These are phyloP conservation scores for Aspergillus pseudoviridinutans DNA, from an alignment of 2,329 filamentous ascomycete genomes.

Conservation along the genomic window DNA sequence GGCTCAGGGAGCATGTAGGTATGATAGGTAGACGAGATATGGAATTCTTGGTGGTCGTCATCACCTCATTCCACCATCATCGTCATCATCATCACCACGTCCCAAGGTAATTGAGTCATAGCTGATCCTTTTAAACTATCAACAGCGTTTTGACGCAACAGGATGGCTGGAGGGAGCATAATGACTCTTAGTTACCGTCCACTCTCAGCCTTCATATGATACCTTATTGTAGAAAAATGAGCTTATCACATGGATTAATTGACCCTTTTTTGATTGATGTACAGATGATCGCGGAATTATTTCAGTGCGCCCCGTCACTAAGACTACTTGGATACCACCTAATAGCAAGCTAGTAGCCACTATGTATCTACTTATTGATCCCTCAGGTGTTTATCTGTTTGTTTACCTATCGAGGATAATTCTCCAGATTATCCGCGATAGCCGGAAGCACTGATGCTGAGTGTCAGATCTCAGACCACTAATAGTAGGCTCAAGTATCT, in stretches of 20 bases:
- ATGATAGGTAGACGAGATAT: not conserved
- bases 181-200: not conserved
- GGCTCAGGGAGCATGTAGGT: not conserved
- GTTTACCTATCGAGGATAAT: constrained; percentile 7
- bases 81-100: not conserved
- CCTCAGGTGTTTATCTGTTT: not conserved
- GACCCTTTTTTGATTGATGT: not conserved
- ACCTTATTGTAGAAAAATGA: not conserved
- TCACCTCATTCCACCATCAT: constrained; percentile 4
- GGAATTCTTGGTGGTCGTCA: constrained; percentile 1
- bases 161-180: not conserved
- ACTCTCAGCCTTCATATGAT: not conserved
- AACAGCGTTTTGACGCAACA: no score
- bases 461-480: not conserved
- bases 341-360: not conserved
- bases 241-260: not conserved
- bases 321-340: not conserved
- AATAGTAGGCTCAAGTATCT: not conserved
- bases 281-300: constrained; percentile 5
- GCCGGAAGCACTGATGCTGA: constrained; percentile 11
- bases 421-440: constrained; percentile 23
- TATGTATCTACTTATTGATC: not conserved
- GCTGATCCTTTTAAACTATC: not conserved
- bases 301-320: not conserved
- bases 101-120: not conserved